Evolutionary conservation across 2,329 filamentous ascomycete species (phyloP), one percentile per base, ranked within the genome.

Genomic region (Neospermospora avenae): DNA sequence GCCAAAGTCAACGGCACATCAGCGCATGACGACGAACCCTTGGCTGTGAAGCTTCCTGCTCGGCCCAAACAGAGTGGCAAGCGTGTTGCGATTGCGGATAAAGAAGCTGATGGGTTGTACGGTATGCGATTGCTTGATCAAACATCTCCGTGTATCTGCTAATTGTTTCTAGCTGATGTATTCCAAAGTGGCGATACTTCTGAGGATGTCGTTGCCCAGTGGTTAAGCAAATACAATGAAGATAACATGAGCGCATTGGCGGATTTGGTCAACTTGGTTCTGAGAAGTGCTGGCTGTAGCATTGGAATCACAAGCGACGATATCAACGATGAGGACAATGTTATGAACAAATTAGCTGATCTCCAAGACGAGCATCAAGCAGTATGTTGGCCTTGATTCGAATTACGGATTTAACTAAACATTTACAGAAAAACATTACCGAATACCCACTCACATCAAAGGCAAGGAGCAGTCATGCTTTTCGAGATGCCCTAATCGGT

Each of bases 381-480:
- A 72, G 89, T 91, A 74, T 70, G 82, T 74, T 24, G 7, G 10
- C 24, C 25, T 4, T 18, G 7, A 11, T 11, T 22, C 35, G 16
- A 18, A 24, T 1, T 3, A 10, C 55, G 25, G 34, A 1, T 22
- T n/a, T 39, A 41, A 45, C 54, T 61, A 42, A 58, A 4, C 13
- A 13, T 6, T 11, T 53, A 5, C 63, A 87, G 79, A 83, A 89
- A 81, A 85, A 89, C 72, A 88, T 93, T 53, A 88, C 89, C 34
- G 95, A 98, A 52, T 99, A 99, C 70, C 95, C 95, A 41, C 83
- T 99, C 46, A 89, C 96, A 60, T 89, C 91, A 16, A 93, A 87
- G 75, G 83, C 87, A 41, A 93, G 89, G 73, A 86, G 85, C 60
- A 89, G 85, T 64, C 84, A 85, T 65, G 84, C 88, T 25, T 97